Evolutionary conservation across 306 rosid genomes (phyloP), one percentile per base, ranked within the genome.

Genomic region (Trifolium repens): DNA sequence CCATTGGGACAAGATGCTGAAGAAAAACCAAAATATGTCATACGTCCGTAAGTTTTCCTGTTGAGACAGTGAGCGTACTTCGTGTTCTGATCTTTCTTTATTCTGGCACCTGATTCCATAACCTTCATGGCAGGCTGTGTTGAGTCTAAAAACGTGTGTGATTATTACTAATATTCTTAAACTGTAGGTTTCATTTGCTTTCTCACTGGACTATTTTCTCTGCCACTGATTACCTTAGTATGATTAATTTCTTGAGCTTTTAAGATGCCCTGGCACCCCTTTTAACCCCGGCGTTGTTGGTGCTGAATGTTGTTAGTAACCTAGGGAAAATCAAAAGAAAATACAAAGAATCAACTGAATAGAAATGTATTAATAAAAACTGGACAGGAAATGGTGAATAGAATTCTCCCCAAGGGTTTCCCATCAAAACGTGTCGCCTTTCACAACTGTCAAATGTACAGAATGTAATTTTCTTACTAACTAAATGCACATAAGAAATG

Each of bases 21-120:
- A 79, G 96, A 94, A 72, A 89, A 93, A 78, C 82, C 87, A 74
- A 91, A 89, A 81, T 93, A 79, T 81, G 92, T 88, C 19, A 50
- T 84, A 39, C 97, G 98, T 60, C 96, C 98, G 98, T 93, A 88
- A 93, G 98, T 85, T 71, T 71, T 71, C 80, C 57, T 78, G 24
- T 62, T 57, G 43, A 55, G 73, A 43, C 76, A 34, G 73, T 69
- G 57, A 65, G 17, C 32, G 16, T 60, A 43, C 82, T 57, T 77
- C 63, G 53, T 79, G 44, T 55, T 9, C 72, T 66, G 66, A 57
- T 34, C 40, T 55, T 76, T 55, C 73, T 58, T 37, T 34, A 50
- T 74, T 67, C 30, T 73, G 82, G 58, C 50, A 15, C 77, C 42
- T 82, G 71, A 72, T 71, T 40, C 16, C 35, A 54, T 15, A 40